Evolutionary conservation across 495 filamentous ascomycete genomes (phyloP), one percentile per base, ranked within the genome.

Genomic region (Penicillium fimorum): DNA sequence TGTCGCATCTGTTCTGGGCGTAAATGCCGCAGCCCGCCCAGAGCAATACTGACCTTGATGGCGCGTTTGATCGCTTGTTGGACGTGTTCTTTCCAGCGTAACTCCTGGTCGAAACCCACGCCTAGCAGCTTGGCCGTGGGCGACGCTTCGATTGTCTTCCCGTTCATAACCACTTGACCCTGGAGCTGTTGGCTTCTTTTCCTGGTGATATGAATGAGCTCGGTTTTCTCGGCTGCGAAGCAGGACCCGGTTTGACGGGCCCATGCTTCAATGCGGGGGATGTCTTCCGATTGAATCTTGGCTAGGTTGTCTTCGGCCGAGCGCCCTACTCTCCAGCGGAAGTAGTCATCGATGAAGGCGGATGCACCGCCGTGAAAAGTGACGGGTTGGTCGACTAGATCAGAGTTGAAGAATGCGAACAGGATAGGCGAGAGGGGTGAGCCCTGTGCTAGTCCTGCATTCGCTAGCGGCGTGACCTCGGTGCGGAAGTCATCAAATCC

Each of bases 351-450:
- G 55, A 27, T 57, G 18, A 29, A 66, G 60, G 46, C 62, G 50
- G 51, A 65, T 55, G 13, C 37, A 1, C 66, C 62, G 0, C 64
- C 59, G 22, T 64, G 25, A 22, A 29, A 58, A 27, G 48, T 27
- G 22, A 70, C 61, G 0, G 57, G 55, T 37, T 69, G 60, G 38
- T 69, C 57, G 1, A 71, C 61, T 8, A 69, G 58, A 15, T 65
- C 60, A 12, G 47, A 35, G 50, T 70, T 72, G 35, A 64, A 72
- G 46, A 70, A 68, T 25, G 46, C 22, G 20, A 68, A 73, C 3
- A 32, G 24, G 32, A 73, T 64, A 12, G 66, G 62, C 0, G 64
- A 70, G 0, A 73, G 52, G 0, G 62, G 64, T 0, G 61, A 73
- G 0, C 64, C 64, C 40, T 73, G 59, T 2, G 68, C 64, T 4